Base-by-base conservation (phyloP, 2,329 filamentous ascomycete species). In the Nemania sp. region DNA sequence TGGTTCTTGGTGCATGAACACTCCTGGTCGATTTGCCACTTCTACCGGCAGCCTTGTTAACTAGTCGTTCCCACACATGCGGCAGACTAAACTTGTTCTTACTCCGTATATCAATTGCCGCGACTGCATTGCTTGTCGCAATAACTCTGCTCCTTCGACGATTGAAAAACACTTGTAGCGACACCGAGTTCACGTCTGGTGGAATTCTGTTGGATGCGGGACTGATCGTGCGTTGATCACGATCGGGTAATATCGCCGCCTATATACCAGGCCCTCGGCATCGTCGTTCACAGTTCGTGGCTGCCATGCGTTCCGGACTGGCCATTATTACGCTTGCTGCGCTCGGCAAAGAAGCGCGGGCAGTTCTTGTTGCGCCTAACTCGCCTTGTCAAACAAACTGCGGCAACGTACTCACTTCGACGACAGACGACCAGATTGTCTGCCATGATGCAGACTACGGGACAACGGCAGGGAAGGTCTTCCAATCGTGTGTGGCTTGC, bases 371-470 rank as follows among this genome's bases (percentile, higher is more conserved):
- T 19, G 49, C 56, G 17, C 40, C 6, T 14, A 30, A 56, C 43
- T 84, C 81, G 19, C 75, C 77, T 14, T 84, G 81, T 68, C 67
- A 70, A 30, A 67, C 69, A 22, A 68, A 73, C 28, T 84, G 81
- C 66, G 81, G 81, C 65, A 84, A 84, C 52, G 75, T 79, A 4
- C 72, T 80, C 31, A 68, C 72, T 11, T 61, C 70, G 5, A 83
- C 80, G 0, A 70, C 75, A 1, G 36, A 60, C 3, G 70, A 72
- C 48, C 80, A 83, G 57, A 69, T 83, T 34, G 74, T 76, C 36
- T 84, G 81, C 68, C 60, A 69, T 2, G 72, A 78, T 28, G 58
- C 59, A 37, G 64, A 65, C 17, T 80, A 79, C 57, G 62, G 53
- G 26, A 70, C 66, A 6, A 67, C 74, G 1, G 60, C 69, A 3